Evolutionary conservation across 768 basidiomycete species (phyloP).

Genomic region (Leccinum uliginosum): DNA sequence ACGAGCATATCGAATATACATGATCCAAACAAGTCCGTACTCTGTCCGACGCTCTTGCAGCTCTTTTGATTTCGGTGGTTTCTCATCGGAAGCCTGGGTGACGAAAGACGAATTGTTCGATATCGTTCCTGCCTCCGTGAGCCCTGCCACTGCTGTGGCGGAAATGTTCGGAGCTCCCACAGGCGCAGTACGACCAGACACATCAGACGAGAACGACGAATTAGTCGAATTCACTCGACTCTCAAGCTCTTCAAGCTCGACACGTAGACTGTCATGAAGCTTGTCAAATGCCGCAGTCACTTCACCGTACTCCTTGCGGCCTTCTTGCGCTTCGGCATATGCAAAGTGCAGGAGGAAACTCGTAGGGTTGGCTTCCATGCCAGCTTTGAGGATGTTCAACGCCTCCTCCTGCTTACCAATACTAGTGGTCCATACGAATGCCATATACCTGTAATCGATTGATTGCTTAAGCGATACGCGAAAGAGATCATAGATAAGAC

Average conservation of each 20-base stretch:
- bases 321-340: slow-evolving; percentile 70
- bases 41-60: slow-evolving; percentile 54
- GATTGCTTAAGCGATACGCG: slow-evolving; percentile 10
- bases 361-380: slow-evolving; percentile 82
- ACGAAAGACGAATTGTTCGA: slow-evolving; percentile 46
- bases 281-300: slow-evolving; percentile 70
- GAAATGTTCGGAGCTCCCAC: slow-evolving; percentile 19
- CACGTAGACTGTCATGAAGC: slow-evolving; percentile 63
- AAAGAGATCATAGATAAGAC: neutral
- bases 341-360: slow-evolving; percentile 93
- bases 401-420: slow-evolving; percentile 82
- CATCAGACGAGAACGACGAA: slow-evolving; percentile 37
- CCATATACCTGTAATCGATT: slow-evolving; percentile 72
- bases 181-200: slow-evolving; percentile 24
- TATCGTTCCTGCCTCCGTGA: slow-evolving; percentile 29
- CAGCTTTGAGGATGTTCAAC: slow-evolving; percentile 70
- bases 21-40: slow-evolving; percentile 75
- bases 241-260: slow-evolving; percentile 60
- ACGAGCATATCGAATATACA: slow-evolving; percentile 91
- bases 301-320: slow-evolving; percentile 56
- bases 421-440: slow-evolving; percentile 74
- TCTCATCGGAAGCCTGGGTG: slow-evolving; percentile 50
- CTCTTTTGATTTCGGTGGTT: slow-evolving; percentile 51
- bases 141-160: slow-evolving; percentile 8
- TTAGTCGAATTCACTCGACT: slow-evolving; percentile 36